Percentiles rank a stretch among this genome's conserved stretches.
These are phyloP conservation scores for Phytophthora aleatoria DNA, from an alignment of 352 stramenopile genomes.

Conservation along the genomic window DNA sequence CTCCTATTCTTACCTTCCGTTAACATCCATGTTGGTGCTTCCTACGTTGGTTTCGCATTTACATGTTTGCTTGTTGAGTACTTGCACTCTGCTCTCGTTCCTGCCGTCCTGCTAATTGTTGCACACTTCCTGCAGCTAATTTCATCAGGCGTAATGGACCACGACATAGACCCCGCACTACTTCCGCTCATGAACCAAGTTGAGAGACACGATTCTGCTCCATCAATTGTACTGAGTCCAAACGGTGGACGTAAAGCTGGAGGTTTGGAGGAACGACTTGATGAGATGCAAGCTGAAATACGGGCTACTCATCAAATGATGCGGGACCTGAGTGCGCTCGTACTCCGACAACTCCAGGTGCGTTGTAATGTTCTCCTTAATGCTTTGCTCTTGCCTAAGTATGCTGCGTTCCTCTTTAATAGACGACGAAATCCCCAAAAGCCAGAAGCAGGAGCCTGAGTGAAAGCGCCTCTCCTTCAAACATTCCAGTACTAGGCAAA, in stretches of 20 bases:
- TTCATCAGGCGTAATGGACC: conserved; percentile 5
- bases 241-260: conserved; percentile 6
- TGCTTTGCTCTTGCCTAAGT: neutral
- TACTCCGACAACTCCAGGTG: conserved; percentile 27
- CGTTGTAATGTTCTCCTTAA: neutral
- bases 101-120: neutral
- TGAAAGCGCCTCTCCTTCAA: conserved; percentile 8
- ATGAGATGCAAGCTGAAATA: conserved; percentile 35
- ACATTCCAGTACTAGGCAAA: conserved; percentile 18
- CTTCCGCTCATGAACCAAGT: conserved; percentile 4
- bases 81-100: neutral
- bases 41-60: neutral
- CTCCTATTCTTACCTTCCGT: neutral
- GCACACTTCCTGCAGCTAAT: neutral
- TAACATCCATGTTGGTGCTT: neutral
- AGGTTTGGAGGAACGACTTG: conserved; percentile 18
- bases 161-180: neutral
- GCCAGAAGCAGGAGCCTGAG: conserved; percentile 9
- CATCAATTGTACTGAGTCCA: conserved; percentile 8
- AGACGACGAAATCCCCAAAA: neutral
- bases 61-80: neutral
- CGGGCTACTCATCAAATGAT: conserved; percentile 26
- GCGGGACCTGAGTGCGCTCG: conserved; percentile 23
- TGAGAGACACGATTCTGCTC: conserved; percentile 2
- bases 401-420: neutral